These are phyloP conservation scores for Cavenderia fasciculata DNA, from an alignment of 78 protist genomes.

Conservation along the genomic window DNA sequence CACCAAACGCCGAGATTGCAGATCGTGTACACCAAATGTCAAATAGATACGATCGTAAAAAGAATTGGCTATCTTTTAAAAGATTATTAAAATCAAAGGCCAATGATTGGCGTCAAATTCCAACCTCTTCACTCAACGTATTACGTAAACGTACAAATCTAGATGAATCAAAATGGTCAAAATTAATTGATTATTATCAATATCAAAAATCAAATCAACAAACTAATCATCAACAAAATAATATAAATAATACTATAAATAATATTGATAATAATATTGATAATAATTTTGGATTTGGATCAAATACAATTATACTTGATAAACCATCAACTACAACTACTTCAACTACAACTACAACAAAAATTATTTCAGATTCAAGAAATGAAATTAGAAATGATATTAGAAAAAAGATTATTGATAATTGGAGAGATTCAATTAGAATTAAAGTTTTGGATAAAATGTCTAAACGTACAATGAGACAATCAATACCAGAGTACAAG, in stretches of 20 bases:
- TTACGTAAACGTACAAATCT: neutral
- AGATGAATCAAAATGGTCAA: neutral
- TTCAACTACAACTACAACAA: too few species aligned
- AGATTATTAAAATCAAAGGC: too few species aligned
- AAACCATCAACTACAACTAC: too few species aligned
- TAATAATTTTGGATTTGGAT: neutral
- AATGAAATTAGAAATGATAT: neutral
- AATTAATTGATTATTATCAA: neutral
- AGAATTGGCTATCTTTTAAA: too few species aligned
- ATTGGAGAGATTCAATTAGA: constrained; percentile 9
- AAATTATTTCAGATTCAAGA: too few species aligned
- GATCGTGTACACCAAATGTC: too few species aligned
- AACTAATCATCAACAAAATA: too few species aligned
- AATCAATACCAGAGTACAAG: neutral
- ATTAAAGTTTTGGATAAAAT: neutral
- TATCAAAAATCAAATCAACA: neutral
- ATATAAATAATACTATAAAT: too few species aligned
- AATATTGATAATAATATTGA: too few species aligned
- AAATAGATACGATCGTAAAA: too few species aligned
- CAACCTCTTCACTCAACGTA: neutral
- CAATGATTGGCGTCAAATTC: constrained; percentile 4
- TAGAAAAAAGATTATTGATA: neutral
- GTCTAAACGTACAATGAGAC: neutral
- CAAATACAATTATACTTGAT: neutral
- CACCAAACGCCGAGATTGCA: too few species aligned